Percentiles rank a stretch among this genome's conserved stretches.
phyloP scores from a whole-genome alignment of 2,329 filamentous ascomycete species.

The Trichoderma polysporum region DNA sequence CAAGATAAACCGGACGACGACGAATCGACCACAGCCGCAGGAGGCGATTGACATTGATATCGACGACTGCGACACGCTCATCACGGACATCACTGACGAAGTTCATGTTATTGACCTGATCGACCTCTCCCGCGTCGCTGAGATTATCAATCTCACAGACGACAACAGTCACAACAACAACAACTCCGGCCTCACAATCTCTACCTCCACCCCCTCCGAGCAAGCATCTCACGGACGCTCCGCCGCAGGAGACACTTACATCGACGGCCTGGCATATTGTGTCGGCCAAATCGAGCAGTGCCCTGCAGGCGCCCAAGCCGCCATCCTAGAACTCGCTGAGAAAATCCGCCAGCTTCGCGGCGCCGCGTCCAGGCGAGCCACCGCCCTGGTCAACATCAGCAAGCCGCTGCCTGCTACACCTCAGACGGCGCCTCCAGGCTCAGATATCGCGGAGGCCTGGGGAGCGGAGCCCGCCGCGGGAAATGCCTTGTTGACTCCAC shows the following conservation, averaged over 20 bases:
- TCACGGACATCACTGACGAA: slow-evolving; percentile 22
- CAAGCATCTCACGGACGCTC: background rate
- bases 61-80: background rate
- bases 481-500: slow-evolving; percentile 4
- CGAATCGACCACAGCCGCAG: background rate
- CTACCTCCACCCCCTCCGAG: background rate
- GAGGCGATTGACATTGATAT: background rate
- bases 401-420: slow-evolving; percentile 36
- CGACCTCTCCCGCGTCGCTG: slow-evolving; percentile 25
- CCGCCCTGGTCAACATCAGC: slow-evolving; percentile 20
- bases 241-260: slow-evolving; percentile 20
- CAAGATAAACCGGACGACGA: background rate
- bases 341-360: slow-evolving; percentile 22
- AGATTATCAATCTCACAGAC: slow-evolving; percentile 19
- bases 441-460: background rate
- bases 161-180: background rate
- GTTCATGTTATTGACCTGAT: slow-evolving; percentile 22
- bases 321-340: slow-evolving; percentile 31
- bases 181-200: background rate
- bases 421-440: slow-evolving; percentile 28
- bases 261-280: slow-evolving; percentile 35
- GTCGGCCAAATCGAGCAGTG: slow-evolving; percentile 34
- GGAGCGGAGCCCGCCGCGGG: background rate
- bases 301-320: slow-evolving; percentile 29
- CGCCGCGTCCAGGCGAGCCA: background rate